Conservation (phyloP, 164 flowering plant genomes). For the Kingdonia uniflora region DNA sequence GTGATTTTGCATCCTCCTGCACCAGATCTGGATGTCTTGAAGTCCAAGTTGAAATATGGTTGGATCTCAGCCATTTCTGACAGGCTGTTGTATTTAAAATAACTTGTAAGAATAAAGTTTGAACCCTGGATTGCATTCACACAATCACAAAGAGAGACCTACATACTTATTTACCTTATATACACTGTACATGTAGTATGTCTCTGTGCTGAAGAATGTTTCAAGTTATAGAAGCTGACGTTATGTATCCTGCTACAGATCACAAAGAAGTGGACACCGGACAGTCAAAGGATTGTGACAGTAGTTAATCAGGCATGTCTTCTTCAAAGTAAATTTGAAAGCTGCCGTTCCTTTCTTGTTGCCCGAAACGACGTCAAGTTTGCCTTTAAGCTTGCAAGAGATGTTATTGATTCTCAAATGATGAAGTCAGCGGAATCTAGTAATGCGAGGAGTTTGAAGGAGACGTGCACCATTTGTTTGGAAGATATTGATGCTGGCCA, state of each 20-base stretch:
- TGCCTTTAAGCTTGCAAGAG: slow-evolving; percentile 3
- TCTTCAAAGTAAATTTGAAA: neutral
- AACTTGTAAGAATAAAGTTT: no score
- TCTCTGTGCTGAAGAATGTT: no score
- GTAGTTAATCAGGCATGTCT: neutral
- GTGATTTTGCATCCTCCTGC: no score
- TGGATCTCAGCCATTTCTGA: no score
- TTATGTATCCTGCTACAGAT: neutral
- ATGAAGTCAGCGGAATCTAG: neutral
- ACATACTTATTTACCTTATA: no score
- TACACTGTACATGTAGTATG: no score
- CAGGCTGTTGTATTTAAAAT: no score
- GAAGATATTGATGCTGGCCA: neutral
- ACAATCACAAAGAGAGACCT: no score
- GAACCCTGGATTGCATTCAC: no score
- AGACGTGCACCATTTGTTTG: slow-evolving; percentile 1
- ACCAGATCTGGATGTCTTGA: no score
- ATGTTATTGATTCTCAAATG: neutral
- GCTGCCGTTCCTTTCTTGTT: neutral
- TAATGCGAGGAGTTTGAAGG: neutral
- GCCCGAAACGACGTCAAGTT: neutral
- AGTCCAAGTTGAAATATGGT: no score
- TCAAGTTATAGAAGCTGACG: no score
- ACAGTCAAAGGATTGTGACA: neutral
- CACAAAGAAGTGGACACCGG: neutral